Evolutionary conservation across 495 filamentous ascomycete genomes (phyloP), one percentile per base, ranked within the genome.

Genomic region (Aspergillus egyptiacus): DNA sequence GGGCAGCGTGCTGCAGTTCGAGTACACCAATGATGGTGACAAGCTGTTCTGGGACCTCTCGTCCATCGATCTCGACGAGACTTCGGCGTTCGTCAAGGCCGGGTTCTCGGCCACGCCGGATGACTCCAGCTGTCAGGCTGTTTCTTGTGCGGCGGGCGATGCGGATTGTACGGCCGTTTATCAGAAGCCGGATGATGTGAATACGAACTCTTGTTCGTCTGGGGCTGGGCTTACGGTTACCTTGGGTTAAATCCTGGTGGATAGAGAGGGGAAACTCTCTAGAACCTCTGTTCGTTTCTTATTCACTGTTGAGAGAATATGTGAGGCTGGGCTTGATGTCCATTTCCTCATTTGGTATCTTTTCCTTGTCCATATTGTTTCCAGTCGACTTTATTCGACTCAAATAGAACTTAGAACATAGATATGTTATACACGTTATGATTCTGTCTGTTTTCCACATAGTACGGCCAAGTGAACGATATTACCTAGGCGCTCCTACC

Each of bases 1-100:
- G 46, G 45, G 40, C 50, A 59, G 55, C 44, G 63, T 73, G 11
- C 57, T 73, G 5, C 69, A 73, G 42, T 65, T 60, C 48, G 62
- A 65, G 48, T 65, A 65, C 55, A 60, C 54, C 37, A 32, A 28
- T 18, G 30, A 48, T 17, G 57, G 49, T 28, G 50, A 53, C 13
- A 53, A n/a, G 10, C 52, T 65, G 24, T 62, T 42, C 54, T 65
- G 59, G 59, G 62, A 65, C 41, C 50, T 73, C 27, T 73, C 69
- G 10, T 66, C 52, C 48, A 71, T 73, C 52, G 61, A 73, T 54
- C 43, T 71, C 32, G 51, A 58, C 50, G 32, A 51, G 32, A 38
- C 51, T 46, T 68, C 66, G 15, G 42, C 39, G 0, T 64, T 72
- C 45, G 48, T 67, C 45, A 54, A 42, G 4, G 36, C 47, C 13